Conservation (phyloP, 129 eudicot species). For the Smallanthus sonchifolius region DNA sequence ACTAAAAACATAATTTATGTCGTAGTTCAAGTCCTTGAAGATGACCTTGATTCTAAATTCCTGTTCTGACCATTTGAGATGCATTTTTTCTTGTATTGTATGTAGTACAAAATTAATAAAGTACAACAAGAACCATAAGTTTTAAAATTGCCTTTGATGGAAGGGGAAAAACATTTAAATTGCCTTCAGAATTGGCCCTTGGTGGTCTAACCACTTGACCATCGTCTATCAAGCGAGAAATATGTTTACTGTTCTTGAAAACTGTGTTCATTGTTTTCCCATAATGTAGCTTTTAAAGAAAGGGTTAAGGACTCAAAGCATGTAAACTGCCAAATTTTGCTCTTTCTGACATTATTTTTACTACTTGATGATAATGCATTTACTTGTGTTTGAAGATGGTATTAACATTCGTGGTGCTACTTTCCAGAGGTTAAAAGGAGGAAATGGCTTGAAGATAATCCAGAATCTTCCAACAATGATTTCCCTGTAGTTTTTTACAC, state of each 20-base stretch:
- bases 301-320: not conserved
- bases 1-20: not conserved
- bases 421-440: conserved; percentile 91
- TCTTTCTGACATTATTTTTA: not conserved
- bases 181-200: not conserved
- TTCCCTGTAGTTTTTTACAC: conserved; percentile 86
- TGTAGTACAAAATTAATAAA: not conserved
- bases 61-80: not conserved
- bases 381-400: conserved; percentile 1
- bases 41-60: not conserved
- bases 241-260: not conserved
- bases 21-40: not conserved
- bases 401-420: conserved; percentile 13
- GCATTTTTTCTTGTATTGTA: not conserved
- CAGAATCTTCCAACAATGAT: conserved; percentile 90
- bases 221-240: not conserved
- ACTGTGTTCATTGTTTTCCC: not conserved
- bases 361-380: not conserved
- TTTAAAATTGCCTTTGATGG: not conserved
- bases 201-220: not conserved
- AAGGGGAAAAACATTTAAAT: not conserved
- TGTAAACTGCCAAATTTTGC: not conserved
- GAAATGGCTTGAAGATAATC: conserved; percentile 85
- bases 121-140: not conserved
- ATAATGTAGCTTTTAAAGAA: not conserved